phyloP scores from a whole-genome alignment of 768 basidiomycete species.

The Leccinum subgranulosum region DNA sequence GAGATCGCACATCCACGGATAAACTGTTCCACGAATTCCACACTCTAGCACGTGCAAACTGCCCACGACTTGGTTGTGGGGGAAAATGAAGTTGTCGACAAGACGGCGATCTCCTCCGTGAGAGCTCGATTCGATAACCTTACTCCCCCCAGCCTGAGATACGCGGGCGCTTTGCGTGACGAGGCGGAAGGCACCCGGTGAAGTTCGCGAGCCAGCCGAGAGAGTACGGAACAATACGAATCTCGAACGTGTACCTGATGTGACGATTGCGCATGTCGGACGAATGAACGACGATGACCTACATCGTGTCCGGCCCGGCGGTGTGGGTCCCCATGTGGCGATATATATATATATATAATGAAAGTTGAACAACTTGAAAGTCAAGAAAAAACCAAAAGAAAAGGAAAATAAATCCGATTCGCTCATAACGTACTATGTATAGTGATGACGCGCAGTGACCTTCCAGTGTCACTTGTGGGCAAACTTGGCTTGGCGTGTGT shows the following conservation, averaged over 20 bases:
- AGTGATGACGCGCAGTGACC: not conserved
- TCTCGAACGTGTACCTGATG: not conserved
- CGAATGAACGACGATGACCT: not conserved
- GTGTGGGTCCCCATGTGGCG: constrained; percentile 1
- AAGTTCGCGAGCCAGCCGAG: constrained; percentile 7
- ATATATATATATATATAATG: not conserved
- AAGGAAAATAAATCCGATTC: not conserved
- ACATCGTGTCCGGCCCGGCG: not conserved
- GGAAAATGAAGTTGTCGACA: not conserved
- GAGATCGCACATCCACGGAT: constrained; percentile 1
- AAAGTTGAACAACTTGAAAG: no score
- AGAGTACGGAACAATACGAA: constrained; percentile 9
- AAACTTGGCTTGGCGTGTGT: not conserved
- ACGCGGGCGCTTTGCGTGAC: not conserved
- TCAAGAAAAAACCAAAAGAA: not conserved
- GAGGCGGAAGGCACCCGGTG: not conserved
- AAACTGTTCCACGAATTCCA: not conserved
- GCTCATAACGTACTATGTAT: no score
- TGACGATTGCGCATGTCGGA: constrained; percentile 1
- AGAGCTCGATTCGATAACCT: not conserved
- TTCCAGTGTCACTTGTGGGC: not conserved
- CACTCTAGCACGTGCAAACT: not conserved
- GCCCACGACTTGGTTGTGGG: not conserved
- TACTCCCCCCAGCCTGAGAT: not conserved
- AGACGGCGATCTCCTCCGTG: not conserved